Conservation (phyloP, 306 rosid species). For the Argentina anserina region DNA sequence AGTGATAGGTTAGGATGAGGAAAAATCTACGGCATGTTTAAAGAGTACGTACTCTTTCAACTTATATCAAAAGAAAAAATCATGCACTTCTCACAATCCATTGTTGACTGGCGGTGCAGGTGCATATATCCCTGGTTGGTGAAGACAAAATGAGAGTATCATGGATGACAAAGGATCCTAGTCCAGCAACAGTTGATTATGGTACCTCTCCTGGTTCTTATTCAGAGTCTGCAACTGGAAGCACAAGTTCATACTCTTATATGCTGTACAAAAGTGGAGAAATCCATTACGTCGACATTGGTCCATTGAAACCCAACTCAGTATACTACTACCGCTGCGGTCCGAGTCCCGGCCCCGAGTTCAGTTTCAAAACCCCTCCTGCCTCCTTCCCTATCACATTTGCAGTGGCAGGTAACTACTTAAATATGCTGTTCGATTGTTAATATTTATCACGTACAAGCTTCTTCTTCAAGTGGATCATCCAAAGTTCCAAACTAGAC, state of each 20-base stretch:
- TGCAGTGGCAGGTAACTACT: slow-evolving; percentile 48
- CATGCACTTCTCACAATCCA: neutral
- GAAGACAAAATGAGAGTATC: slow-evolving; percentile 62
- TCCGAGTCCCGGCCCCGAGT: slow-evolving; percentile 25
- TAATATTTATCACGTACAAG: neutral
- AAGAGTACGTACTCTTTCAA: too few species aligned
- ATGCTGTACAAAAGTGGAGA: slow-evolving; percentile 36
- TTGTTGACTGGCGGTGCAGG: slow-evolving; percentile 37
- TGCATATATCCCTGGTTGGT: slow-evolving; percentile 74
- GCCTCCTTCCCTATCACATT: slow-evolving; percentile 62
- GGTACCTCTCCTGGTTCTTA: slow-evolving; percentile 45
- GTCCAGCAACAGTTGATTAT: slow-evolving; percentile 41
- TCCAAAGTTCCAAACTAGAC: neutral
- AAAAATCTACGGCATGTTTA: too few species aligned
- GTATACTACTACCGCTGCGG: slow-evolving; percentile 65
- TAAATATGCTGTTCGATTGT: neutral
- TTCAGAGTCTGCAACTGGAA: slow-evolving; percentile 36
- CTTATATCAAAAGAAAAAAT: too few species aligned
- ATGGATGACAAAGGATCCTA: slow-evolving; percentile 55
- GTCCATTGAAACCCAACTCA: slow-evolving; percentile 55
- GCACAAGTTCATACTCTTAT: slow-evolving; percentile 42
- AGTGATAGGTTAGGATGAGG: neutral
- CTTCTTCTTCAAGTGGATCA: neutral
- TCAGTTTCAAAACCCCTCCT: slow-evolving; percentile 67
- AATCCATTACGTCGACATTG: slow-evolving; percentile 62